Conservation (phyloP, 1,284 basidiomycete species). For the Xerocomus alliaceus region DNA sequence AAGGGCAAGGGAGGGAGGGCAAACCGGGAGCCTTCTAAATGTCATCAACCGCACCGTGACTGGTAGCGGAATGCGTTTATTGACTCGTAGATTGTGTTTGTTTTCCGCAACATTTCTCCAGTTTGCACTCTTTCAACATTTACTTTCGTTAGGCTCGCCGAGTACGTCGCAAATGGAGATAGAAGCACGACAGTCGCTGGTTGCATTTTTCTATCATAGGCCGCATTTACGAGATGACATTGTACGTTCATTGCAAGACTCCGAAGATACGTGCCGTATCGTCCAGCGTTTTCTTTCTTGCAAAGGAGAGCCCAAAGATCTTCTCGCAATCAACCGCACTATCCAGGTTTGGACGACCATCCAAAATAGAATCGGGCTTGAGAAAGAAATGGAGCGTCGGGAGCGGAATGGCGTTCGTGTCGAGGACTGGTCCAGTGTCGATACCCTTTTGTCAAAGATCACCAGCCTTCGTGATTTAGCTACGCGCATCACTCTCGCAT, state of each 20-base stretch:
- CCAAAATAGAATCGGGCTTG: conserved; percentile 56
- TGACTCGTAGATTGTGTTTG: conserved; percentile 79
- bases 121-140: conserved; percentile 13
- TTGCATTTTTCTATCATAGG: conserved; percentile 74
- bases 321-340: conserved; percentile 67
- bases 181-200: conserved; percentile 76
- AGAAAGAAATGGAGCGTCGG: conserved; percentile 57
- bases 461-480: conserved; percentile 63
- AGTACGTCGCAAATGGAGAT: conserved; percentile 81
- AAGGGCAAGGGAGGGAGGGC: conserved; percentile 74
- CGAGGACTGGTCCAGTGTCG: conserved; percentile 62
- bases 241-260: conserved; percentile 58
- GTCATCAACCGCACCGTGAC: conserved; percentile 84
- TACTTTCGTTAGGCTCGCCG: conserved; percentile 69
- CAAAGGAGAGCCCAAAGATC: conserved; percentile 71
- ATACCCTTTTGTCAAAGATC: conserved; percentile 64
- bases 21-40: conserved; percentile 78
- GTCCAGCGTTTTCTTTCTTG: conserved; percentile 81
- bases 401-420: conserved; percentile 44
- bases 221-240: conserved; percentile 77
- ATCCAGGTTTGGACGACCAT: conserved; percentile 66
- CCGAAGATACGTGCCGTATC: conserved; percentile 79
- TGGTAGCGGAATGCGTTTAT: conserved; percentile 78
- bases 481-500: conserved; percentile 61
- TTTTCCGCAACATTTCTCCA: conserved; percentile 15